phyloP scores from a whole-genome alignment of 192 early-diverging fungal species.

The Umbelopsis sp. region DNA sequence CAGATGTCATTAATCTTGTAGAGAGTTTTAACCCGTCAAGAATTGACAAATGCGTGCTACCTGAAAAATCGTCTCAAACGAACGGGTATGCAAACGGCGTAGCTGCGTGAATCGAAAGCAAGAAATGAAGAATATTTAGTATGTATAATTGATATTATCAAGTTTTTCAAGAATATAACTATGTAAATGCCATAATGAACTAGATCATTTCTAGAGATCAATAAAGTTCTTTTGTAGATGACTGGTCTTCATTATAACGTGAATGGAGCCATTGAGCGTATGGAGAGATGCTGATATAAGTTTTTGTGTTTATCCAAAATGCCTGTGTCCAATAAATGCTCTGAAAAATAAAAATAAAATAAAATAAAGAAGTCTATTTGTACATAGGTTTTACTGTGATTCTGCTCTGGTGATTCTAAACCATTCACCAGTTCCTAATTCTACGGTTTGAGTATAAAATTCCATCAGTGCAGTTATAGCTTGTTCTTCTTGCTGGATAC shows the following conservation, averaged over 20 bases:
- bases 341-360: no score
- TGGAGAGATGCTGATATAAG: no score
- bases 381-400: not conserved
- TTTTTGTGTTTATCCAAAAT: no score
- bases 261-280: no score
- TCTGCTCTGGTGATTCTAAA: slow-evolving; percentile 32
- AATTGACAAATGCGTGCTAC: not conserved
- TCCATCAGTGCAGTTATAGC: slow-evolving; percentile 38
- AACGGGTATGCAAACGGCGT: not conserved
- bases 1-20: slow-evolving; percentile 43
- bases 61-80: not conserved
- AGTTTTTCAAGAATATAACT: no score
- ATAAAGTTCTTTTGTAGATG: no score
- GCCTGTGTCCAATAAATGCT: no score
- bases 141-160: no score
- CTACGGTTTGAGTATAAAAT: slow-evolving; percentile 38
- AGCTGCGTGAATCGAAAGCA: not conserved
- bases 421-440: slow-evolving; percentile 50
- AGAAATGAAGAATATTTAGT: not conserved
- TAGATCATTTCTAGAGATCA: no score
- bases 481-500: slow-evolving; percentile 54
- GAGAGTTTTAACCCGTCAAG: slow-evolving; percentile 31
- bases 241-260: no score
- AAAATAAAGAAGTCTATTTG: not conserved
- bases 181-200: no score